Evolutionary conservation across 78 protist species (phyloP).

Genomic region (Polysphondylium violaceum): DNA sequence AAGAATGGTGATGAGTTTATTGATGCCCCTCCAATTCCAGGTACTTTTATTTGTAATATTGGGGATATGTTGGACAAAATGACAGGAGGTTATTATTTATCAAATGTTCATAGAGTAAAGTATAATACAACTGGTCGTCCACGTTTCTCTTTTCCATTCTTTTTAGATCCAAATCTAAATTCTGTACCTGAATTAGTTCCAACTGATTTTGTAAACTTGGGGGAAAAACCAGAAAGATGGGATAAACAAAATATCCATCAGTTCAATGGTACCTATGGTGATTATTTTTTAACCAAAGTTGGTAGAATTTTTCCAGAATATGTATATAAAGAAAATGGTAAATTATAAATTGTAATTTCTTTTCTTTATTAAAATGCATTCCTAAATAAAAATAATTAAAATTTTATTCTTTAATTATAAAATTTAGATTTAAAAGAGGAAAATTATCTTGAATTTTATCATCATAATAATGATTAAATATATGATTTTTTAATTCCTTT

Average conservation of each 20-base stretch:
- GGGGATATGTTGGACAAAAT: slow-evolving; percentile 84
- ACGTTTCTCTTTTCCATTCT: slow-evolving; percentile 76
- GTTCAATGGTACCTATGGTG: slow-evolving; percentile 24
- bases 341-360: background rate
- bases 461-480: too few species aligned
- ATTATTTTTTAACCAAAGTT: slow-evolving; percentile 27
- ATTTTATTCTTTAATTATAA: too few species aligned
- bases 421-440: too few species aligned
- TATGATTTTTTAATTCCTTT: too few species aligned
- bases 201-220: background rate
- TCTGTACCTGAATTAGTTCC: slow-evolving; percentile 11
- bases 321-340: slow-evolving; percentile 1
- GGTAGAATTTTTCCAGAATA: slow-evolving; percentile 36
- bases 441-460: too few species aligned
- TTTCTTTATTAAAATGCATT: too few species aligned
- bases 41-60: slow-evolving; percentile 68
- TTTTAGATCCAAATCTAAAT: slow-evolving; percentile 61
- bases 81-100: slow-evolving; percentile 48
- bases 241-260: slow-evolving; percentile 38
- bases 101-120: slow-evolving; percentile 78
- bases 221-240: slow-evolving; percentile 34
- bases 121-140: background rate
- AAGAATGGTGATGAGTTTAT: slow-evolving; percentile 16
- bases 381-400: too few species aligned
- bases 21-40: slow-evolving; percentile 67